Percentiles rank a stretch among this genome's conserved stretches.
These are phyloP conservation scores for Xylona heveae DNA, from an alignment of 495 filamentous ascomycete genomes.

Conservation along the genomic window DNA sequence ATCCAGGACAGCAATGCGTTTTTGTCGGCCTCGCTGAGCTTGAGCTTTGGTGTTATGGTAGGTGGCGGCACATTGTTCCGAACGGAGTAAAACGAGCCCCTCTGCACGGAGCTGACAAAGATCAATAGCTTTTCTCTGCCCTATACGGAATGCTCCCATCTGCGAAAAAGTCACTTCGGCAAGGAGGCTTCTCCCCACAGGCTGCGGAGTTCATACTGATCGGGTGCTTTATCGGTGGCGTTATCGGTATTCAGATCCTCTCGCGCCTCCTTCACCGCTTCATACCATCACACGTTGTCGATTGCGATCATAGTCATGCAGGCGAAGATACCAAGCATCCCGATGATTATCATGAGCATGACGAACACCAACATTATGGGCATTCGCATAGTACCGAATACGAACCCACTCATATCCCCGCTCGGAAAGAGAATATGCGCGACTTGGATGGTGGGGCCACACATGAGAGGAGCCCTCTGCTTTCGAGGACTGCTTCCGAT, in stretches of 20 bases:
- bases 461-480: constrained; percentile 25
- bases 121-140: constrained; percentile 63
- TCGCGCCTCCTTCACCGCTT: constrained; percentile 62
- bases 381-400: background rate
- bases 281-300: constrained; percentile 84
- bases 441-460: background rate
- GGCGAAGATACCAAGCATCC: constrained; percentile 19
- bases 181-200: constrained; percentile 40
- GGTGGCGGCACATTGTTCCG: constrained; percentile 9
- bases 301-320: constrained; percentile 69
- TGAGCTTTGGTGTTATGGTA: constrained; percentile 98
- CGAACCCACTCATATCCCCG: constrained; percentile 4
- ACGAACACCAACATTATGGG: constrained; percentile 1
- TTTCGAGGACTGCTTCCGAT: constrained; percentile 11
- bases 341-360: constrained; percentile 3
- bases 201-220: constrained; percentile 52
- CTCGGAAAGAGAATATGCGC: background rate
- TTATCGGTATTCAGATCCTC: constrained; percentile 61
- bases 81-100: constrained; percentile 6
- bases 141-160: constrained; percentile 88
- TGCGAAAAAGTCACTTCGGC: constrained; percentile 49
- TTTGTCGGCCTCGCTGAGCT: constrained; percentile 66
- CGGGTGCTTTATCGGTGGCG: constrained; percentile 58
- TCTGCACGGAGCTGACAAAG: background rate
- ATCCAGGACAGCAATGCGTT: constrained; percentile 82